Base-by-base conservation (phyloP, 140 eudicot genomes). In the Erigeron philadelphicus region DNA sequence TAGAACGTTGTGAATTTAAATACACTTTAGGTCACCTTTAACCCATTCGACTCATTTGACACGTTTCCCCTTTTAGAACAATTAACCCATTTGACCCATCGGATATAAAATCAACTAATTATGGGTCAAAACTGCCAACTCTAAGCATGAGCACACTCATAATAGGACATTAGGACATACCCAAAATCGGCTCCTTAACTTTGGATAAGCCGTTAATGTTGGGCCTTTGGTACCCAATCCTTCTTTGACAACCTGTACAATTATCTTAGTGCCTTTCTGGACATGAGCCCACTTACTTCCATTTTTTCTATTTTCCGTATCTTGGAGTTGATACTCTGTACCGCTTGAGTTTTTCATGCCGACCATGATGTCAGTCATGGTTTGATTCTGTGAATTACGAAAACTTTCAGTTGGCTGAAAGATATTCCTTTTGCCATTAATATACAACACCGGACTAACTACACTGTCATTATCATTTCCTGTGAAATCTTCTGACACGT, bases 221-320 rank as follows among this genome's bases (percentile, higher is more conserved):
- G 96, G 96, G 64, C 87, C 90, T 84, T 93, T 93, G 16, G 87
- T 81, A 69, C 98, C 98, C 78, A 89, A 78, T 74, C 96, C 96
- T 82, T 93, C 98, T 81, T 93, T 93, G 66, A 78, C 88, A 56
- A 93, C 98, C 58, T 93, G 98, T 38, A 89, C 98, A 50, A 93
- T 76, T 48, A 93, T 87, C 62, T 88, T 93, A 59, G 98, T 89
- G 74, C 96, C 98, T 79, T 73, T 80, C 64, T 76, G 89, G 68
- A 93, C 95, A 21, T 70, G 83, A 55, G 76, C 85, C 98, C 96
- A 93, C 75, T 73, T 91, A 76, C 64, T 83, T 71, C 12, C 40
- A 19, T 12, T 35, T 35, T 59, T 59, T 42, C 53, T 77, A 76
- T 67, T 66, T 17, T 67, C 77, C 68, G 41, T 43, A 57, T 68